phyloP scores from a whole-genome alignment of 1,284 basidiomycete species.

The Thecaphora thlaspeos region DNA sequence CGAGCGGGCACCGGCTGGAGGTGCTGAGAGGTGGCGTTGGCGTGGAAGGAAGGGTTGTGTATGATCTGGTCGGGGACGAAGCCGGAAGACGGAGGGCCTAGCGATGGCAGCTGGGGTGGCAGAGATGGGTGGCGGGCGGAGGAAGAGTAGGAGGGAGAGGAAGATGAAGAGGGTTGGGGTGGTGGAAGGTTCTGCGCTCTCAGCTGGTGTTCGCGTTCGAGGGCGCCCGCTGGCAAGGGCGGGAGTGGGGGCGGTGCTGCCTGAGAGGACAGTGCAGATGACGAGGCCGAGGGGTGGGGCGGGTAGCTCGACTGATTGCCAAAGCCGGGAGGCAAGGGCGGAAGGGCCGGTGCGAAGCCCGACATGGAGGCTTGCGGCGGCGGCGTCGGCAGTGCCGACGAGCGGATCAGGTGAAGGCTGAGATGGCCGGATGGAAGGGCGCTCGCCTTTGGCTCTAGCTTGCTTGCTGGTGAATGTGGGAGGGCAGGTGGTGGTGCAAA shows the following conservation, averaged over 20 bases:
- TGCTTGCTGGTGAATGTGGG: too few species aligned
- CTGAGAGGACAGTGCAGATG: slow-evolving; percentile 7
- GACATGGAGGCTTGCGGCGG: slow-evolving; percentile 11
- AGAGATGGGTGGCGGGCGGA: slow-evolving; percentile 5
- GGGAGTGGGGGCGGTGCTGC: too few species aligned
- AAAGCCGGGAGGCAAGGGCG: slow-evolving; percentile 43
- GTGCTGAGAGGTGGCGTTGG: slow-evolving; percentile 2
- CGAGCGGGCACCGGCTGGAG: not conserved
- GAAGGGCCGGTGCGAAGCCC: slow-evolving; percentile 24
- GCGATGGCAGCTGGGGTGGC: slow-evolving; percentile 8
- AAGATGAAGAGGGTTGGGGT: too few species aligned
- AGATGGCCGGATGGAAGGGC: too few species aligned
- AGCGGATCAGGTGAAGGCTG: too few species aligned
- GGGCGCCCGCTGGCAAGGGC: too few species aligned
- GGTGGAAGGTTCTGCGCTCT: too few species aligned
- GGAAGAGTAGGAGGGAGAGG: not conserved
- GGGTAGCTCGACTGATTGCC: slow-evolving; percentile 50
- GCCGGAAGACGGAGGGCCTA: not conserved
- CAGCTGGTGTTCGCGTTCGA: too few species aligned
- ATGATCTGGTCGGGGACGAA: slow-evolving; percentile 16
- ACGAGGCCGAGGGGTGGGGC: slow-evolving; percentile 34
- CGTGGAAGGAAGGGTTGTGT: not conserved
- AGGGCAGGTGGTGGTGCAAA: too few species aligned
- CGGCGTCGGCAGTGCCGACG: too few species aligned
- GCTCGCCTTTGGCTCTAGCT: too few species aligned